phyloP scores from a whole-genome alignment of 1,284 basidiomycete species.

The Peniophora sp. region DNA sequence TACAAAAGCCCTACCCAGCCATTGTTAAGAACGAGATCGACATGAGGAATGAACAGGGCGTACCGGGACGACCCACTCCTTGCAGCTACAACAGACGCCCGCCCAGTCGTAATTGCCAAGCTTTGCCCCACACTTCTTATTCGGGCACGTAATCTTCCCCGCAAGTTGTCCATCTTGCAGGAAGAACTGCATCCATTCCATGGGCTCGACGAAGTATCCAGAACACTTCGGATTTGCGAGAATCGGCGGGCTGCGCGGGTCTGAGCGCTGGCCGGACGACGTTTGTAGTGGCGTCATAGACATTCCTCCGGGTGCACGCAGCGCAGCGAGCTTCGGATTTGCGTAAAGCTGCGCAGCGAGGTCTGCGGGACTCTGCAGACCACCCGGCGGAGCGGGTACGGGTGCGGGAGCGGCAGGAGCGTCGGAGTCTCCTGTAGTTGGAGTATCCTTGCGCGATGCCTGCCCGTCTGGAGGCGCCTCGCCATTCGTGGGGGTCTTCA shows the following conservation, averaged over 20 bases:
- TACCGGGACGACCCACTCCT: constrained; percentile 86
- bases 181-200: constrained; percentile 92
- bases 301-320: constrained; percentile 27
- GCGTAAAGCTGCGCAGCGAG: constrained; percentile 41
- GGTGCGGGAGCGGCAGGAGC: constrained; percentile 3
- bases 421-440: neutral
- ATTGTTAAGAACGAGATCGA: neutral
- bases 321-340: constrained; percentile 46
- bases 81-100: constrained; percentile 87
- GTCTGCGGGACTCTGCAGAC: constrained; percentile 29
- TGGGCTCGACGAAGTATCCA: constrained; percentile 94
- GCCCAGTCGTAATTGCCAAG: constrained; percentile 97
- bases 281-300: constrained; percentile 22
- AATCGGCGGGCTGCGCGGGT: constrained; percentile 43
- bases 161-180: constrained; percentile 68
- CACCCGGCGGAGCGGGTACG: constrained; percentile 7
- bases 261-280: constrained; percentile 12
- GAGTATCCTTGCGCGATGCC: neutral
- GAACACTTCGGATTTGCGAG: constrained; percentile 77
- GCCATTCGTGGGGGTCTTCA: neutral
- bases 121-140: constrained; percentile 83
- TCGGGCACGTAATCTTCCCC: constrained; percentile 90
- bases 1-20: constrained; percentile 71
- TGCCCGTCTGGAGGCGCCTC: neutral
- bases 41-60: constrained; percentile 18